phyloP scores from a whole-genome alignment of 495 filamentous ascomycete genomes.

The Bathelium albidoporum region DNA sequence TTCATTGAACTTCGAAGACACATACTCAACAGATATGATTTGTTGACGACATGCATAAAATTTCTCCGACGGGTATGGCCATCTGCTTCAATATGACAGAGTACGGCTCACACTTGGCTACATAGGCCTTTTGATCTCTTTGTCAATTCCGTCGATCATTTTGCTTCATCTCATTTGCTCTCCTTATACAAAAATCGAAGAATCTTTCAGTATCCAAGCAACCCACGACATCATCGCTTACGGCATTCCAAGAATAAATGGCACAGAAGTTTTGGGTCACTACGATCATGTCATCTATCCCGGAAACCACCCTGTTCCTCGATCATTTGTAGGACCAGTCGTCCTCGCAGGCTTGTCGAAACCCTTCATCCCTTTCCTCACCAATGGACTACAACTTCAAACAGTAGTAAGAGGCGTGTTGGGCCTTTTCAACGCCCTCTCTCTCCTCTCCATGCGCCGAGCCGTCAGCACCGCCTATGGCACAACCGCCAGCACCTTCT shows the following conservation, averaged over 20 bases:
- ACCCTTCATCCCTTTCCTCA: slow-evolving; percentile 37
- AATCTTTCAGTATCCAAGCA: slow-evolving; percentile 96
- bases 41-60: too few species aligned
- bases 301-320: slow-evolving; percentile 61
- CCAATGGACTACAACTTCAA: slow-evolving; percentile 40
- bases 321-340: slow-evolving; percentile 76
- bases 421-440: slow-evolving; percentile 63
- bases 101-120: background rate
- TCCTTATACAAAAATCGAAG: slow-evolving; percentile 97
- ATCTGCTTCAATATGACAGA: too few species aligned
- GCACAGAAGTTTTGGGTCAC: slow-evolving; percentile 39
- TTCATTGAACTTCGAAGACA: too few species aligned
- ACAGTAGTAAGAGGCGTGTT: slow-evolving; percentile 63
- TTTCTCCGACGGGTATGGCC: too few species aligned
- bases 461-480: slow-evolving; percentile 63
- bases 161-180: slow-evolving; percentile 65
- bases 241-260: slow-evolving; percentile 54
- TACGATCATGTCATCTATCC: slow-evolving; percentile 94
- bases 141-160: slow-evolving; percentile 53
- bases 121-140: background rate
- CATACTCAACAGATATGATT: too few species aligned
- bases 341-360: slow-evolving; percentile 57
- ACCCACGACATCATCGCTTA: slow-evolving; percentile 80
- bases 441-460: slow-evolving; percentile 53
- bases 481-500: slow-evolving; percentile 63